Evolutionary conservation across 2,329 filamentous ascomycete genomes (phyloP).

Genomic region (Escovopsis weberi): DNA sequence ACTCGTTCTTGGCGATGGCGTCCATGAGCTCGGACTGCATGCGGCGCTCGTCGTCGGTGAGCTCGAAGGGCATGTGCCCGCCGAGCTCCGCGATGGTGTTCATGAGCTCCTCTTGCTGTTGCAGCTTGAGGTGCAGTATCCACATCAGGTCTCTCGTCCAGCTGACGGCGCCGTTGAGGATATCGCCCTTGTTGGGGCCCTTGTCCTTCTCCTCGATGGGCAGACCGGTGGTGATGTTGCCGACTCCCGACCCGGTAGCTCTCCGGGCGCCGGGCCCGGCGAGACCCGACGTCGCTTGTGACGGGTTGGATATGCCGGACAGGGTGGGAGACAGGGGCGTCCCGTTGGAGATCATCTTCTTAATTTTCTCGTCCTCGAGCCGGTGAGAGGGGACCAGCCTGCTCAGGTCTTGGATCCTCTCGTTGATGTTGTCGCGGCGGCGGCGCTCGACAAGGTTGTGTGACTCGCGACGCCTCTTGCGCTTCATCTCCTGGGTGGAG

Average conservation of each 20-base stretch:
- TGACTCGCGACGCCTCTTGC: constrained; percentile 78
- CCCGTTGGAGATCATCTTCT: constrained; percentile 87
- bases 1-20: constrained; percentile 68
- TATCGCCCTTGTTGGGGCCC: constrained; percentile 96
- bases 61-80: constrained; percentile 62
- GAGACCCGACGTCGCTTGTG: constrained; percentile 70
- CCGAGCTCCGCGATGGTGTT: constrained; percentile 60
- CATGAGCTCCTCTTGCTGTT: constrained; percentile 78
- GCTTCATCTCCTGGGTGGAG: constrained; percentile 85
- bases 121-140: constrained; percentile 79
- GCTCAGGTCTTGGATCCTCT: constrained; percentile 92
- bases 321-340: constrained; percentile 77
- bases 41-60: constrained; percentile 82
- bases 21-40: constrained; percentile 92
- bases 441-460: constrained; percentile 94
- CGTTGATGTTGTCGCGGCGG: constrained; percentile 94
- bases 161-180: constrained; percentile 89
- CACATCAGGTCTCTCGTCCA: constrained; percentile 98
- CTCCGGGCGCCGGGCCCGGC: constrained; percentile 73
- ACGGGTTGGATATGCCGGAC: constrained; percentile 52
- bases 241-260: constrained; percentile 52
- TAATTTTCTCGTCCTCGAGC: constrained; percentile 91
- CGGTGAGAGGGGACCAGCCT: constrained; percentile 84
- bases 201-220: constrained; percentile 97
- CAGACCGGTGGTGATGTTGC: constrained; percentile 82